These are phyloP conservation scores for Hibiscus syriacus DNA, from an alignment of 345 rosid genomes.

Conservation along the genomic window DNA sequence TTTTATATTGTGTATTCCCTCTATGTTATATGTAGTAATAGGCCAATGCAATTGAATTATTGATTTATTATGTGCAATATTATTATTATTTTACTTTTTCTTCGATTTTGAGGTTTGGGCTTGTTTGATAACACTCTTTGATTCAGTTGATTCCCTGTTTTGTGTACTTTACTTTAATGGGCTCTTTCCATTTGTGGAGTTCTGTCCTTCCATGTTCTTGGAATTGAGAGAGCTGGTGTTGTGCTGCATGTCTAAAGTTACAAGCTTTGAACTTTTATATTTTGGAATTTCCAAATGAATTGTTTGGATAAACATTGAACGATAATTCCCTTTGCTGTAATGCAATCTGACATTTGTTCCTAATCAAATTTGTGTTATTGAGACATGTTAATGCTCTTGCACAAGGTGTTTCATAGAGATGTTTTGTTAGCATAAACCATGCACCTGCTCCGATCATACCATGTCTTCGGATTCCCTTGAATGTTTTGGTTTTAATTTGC, in stretches of 20 bases:
- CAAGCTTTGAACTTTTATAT: too few species aligned
- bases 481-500: too few species aligned
- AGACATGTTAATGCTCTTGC: neutral
- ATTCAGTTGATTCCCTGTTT: constrained; percentile 4
- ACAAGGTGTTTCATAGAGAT: neutral
- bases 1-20: neutral
- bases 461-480: too few species aligned
- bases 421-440: too few species aligned
- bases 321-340: neutral
- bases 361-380: neutral
- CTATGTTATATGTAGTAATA: neutral
- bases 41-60: constrained; percentile 11
- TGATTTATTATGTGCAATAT: too few species aligned
- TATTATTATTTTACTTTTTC: neutral
- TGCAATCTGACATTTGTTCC: neutral
- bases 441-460: neutral
- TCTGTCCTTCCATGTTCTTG: too few species aligned
- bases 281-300: too few species aligned
- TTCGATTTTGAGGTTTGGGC: neutral
- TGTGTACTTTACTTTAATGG: neutral
- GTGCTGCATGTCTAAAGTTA: neutral
- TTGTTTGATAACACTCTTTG: constrained; percentile 17
- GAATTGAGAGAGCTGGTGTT: neutral
- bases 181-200: too few species aligned
- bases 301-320: too few species aligned